Evolutionary conservation across 345 rosid species (phyloP).

Genomic region (Trapa incisa): DNA sequence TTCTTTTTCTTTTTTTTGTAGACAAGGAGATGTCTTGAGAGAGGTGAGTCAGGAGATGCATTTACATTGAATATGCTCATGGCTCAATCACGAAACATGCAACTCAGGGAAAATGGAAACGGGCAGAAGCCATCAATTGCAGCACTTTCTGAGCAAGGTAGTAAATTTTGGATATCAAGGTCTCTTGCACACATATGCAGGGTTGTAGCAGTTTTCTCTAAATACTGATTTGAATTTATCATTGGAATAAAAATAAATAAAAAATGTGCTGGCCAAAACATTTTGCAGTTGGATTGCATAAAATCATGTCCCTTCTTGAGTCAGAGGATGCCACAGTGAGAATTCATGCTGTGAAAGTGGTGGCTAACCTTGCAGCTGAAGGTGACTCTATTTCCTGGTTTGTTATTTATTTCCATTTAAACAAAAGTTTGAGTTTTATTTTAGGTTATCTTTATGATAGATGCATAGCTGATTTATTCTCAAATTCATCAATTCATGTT

Average conservation of each 20-base stretch:
- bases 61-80: conserved; percentile 40
- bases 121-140: conserved; percentile 63
- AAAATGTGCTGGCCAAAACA: background rate
- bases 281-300: conserved; percentile 71
- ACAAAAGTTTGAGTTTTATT: background rate
- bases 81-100: conserved; percentile 39
- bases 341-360: conserved; percentile 95
- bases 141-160: conserved; percentile 86
- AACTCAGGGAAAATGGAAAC: conserved; percentile 39
- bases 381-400: conserved; percentile 27
- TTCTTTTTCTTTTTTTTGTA: conserved; percentile 13
- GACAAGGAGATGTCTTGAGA: conserved; percentile 63
- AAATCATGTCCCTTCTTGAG: conserved; percentile 73
- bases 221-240: background rate
- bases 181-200: background rate
- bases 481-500: background rate
- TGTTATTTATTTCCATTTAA: background rate
- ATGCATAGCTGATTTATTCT: background rate
- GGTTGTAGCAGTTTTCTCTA: background rate
- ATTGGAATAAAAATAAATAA: background rate
- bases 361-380: conserved; percentile 97
- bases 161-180: background rate
- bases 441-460: background rate
- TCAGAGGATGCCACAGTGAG: conserved; percentile 91
- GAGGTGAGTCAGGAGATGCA: conserved; percentile 38